A percentile compares a stretch with the other conserved stretches of the same genome.
Conservation (phyloP, 768 basidiomycete genomes). For the Holtermanniella nyarrowii region DNA sequence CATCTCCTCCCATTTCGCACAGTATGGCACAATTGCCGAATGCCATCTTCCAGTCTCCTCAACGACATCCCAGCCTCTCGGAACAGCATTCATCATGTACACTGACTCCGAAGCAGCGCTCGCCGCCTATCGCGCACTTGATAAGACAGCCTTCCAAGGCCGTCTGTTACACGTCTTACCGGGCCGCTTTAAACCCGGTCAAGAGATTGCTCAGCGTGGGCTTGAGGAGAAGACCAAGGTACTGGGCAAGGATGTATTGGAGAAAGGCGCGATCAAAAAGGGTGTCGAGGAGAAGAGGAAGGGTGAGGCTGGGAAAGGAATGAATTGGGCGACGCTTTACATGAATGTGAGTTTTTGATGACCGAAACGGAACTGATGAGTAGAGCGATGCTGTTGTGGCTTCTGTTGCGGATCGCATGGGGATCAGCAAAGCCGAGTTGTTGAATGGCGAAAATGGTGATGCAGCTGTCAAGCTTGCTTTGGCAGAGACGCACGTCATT, state of each 20-base stretch:
- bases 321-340: constrained; percentile 60
- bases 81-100: constrained; percentile 56
- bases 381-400: constrained; percentile 89
- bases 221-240: constrained; percentile 24
- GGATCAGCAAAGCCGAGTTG: constrained; percentile 73
- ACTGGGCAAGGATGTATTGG: constrained; percentile 30
- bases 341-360: constrained; percentile 72
- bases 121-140: constrained; percentile 64
- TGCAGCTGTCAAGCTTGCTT: constrained; percentile 81
- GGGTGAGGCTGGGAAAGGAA: constrained; percentile 25
- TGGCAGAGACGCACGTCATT: constrained; percentile 94
- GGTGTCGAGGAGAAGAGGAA: constrained; percentile 38
- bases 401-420: constrained; percentile 80
- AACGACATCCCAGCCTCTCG: constrained; percentile 48
- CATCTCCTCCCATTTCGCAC: constrained; percentile 53
- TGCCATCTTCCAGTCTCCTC: constrained; percentile 53
- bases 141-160: constrained; percentile 80
- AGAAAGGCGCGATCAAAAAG: constrained; percentile 26
- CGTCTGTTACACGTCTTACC: constrained; percentile 81
- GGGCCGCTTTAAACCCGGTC: constrained; percentile 34
- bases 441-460: constrained; percentile 58
- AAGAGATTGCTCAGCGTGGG: constrained; percentile 8
- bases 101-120: constrained; percentile 48
- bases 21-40: constrained; percentile 63
- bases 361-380: neutral